Conservation (phyloP, 192 early-diverging fungal genomes). For the Podila clonocystis region DNA sequence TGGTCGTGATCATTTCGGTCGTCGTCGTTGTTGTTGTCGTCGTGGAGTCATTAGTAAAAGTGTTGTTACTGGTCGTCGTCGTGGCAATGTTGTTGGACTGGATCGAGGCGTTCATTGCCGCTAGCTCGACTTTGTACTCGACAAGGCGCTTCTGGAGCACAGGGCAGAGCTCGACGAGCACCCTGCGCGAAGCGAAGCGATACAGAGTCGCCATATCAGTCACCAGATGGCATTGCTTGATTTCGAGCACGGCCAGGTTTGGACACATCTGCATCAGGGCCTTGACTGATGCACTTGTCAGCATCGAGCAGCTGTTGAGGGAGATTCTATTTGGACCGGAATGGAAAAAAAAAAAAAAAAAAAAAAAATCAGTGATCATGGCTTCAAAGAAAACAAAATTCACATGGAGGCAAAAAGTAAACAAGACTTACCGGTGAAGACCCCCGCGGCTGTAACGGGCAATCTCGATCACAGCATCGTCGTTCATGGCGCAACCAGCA, state of each 20-base stretch:
- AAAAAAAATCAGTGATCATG: background rate
- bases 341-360: background rate
- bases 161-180: conserved; percentile 58
- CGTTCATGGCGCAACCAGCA: conserved; percentile 59
- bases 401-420: background rate
- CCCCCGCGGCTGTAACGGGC: conserved; percentile 42
- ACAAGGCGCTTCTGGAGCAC: conserved; percentile 52
- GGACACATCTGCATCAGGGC: conserved; percentile 59
- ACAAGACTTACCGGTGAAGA: conserved; percentile 50
- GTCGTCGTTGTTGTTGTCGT: background rate
- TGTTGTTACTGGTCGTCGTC: conserved; percentile 2
- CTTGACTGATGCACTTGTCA: conserved; percentile 55
- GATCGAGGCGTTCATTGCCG: conserved; percentile 56
- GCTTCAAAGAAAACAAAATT: background rate
- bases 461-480: conserved; percentile 57
- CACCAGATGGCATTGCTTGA: conserved; percentile 60
- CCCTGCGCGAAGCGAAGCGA: conserved; percentile 54
- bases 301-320: conserved; percentile 53
- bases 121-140: conserved; percentile 50
- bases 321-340: conserved; percentile 37
- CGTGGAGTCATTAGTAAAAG: background rate
- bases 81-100: conserved; percentile 40
- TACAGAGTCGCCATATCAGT: conserved; percentile 60
- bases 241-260: conserved; percentile 59
- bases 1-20: background rate